Conservation (phyloP, 129 eudicot species). For the Chrysanthemum seticuspe region DNA sequence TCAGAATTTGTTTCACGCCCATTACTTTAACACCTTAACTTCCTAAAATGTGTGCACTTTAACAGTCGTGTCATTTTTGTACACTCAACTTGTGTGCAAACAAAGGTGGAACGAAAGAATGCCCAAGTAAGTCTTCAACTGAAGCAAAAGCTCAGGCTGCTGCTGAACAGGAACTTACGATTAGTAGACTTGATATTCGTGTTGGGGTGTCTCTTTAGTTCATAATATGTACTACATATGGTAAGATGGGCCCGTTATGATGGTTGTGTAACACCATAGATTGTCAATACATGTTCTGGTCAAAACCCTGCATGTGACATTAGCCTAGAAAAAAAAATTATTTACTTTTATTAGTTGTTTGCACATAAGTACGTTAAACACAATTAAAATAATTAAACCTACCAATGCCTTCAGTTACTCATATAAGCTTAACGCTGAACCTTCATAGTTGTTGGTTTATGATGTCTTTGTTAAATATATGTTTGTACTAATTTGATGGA, state of each 20-base stretch:
- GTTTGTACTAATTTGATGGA: constrained; percentile 9
- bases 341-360: no score
- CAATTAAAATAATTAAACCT: constrained; percentile 12
- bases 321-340: not conserved
- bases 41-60: not conserved
- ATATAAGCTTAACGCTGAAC: constrained; percentile 9
- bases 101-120: constrained; percentile 46
- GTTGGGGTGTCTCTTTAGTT: no score
- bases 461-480: constrained; percentile 3
- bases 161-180: no score
- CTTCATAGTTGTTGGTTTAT: not conserved
- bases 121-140: constrained; percentile 21
- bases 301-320: not conserved
- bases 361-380: not conserved
- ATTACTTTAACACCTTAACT: no score
- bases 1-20: no score
- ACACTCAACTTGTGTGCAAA: constrained; percentile 31
- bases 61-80: not conserved
- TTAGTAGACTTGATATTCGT: no score
- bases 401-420: constrained; percentile 5
- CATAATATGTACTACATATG: no score
- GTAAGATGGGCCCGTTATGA: not conserved
- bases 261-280: not conserved
- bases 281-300: no score
- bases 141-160: no score